Evolutionary conservation across 2,329 filamentous ascomycete species (phyloP).

Genomic region (Atkinsonella hypoxylon): DNA sequence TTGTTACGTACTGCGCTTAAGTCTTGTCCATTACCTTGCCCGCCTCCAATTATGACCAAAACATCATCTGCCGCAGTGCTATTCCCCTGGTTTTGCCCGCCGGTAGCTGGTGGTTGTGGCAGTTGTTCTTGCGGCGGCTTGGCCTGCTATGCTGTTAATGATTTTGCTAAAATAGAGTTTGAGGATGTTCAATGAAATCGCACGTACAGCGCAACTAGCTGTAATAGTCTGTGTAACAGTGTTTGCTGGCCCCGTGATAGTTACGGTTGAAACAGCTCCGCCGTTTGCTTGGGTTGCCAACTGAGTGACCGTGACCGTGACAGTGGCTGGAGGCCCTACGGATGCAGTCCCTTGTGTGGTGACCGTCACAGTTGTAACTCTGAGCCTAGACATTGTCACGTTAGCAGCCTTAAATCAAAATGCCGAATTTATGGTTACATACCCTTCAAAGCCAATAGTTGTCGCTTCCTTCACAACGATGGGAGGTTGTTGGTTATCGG

Average conservation of each 20-base stretch:
- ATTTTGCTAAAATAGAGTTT: not conserved
- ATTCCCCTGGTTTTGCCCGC: not conserved
- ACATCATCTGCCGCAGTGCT: not conserved
- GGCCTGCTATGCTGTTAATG: not conserved
- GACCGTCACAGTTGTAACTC: not conserved
- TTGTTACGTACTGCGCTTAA: not conserved
- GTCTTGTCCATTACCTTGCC: not conserved
- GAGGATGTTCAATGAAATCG: not conserved
- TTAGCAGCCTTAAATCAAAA: not conserved
- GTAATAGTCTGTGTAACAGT: constrained; percentile 7
- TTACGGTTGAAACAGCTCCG: constrained; percentile 8
- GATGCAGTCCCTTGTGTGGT: not conserved
- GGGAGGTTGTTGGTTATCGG: not conserved
- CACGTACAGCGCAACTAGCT: constrained; percentile 1
- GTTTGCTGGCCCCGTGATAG: constrained; percentile 6
- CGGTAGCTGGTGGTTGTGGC: not conserved
- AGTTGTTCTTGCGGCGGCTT: not conserved
- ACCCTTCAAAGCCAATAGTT: not conserved
- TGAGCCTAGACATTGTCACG: not conserved
- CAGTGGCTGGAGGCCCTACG: not conserved
- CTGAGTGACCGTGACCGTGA: constrained; percentile 2
- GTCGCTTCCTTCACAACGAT: not conserved
- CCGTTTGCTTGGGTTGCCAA: not conserved
- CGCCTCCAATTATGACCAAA: not conserved
- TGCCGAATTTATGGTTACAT: not conserved